Base-by-base conservation (phyloP, 495 filamentous ascomycete genomes). In the Viridothelium virens region DNA sequence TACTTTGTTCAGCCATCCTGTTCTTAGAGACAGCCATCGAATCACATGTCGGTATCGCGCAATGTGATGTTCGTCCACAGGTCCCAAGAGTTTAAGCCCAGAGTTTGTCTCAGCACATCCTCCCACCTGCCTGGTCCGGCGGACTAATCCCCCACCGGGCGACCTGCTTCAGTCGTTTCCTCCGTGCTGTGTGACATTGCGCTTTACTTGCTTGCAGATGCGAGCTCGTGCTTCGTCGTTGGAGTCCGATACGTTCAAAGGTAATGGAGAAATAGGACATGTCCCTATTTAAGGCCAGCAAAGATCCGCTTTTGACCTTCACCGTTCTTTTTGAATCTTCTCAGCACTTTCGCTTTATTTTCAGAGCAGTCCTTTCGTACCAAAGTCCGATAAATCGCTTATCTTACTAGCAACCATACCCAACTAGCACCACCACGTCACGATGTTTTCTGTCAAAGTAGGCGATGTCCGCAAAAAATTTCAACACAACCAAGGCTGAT, bases 141-240 rank as follows among this genome's bases (percentile, higher is more conserved):
- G 31, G 10, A 2, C 53, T 14, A 34, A 59, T 34, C 7, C 53
- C 53, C 53, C 53, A 59, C 25, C 6, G 7, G 33, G 53, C 25
- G 1, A n/a, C 36, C 53, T 59, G 53, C 53, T 59, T 59, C 53
- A 59, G 53, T 59, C 31, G 36, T 31, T 33, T 59, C 10, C 53
- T 59, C 53, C 53, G 53, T 59, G 53, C 18, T 34, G 53, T 31
- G 53, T 59, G 36, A 36, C 53, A 59, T 59, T 59, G 53, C 5
- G 5, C 53, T 34, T 31, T 14, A 1, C 41, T 44, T 44, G 7
- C 14, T 25, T 25, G 25, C 25, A 25, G 25, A 25, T 25, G 25
- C 1, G 48, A 53, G 48, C 48, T 53, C 9, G 7, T 46, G 41
- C 9, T 16, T 46, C 1, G 9, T 46, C 1, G 25, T 25, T 25